Percentiles rank a stretch among this genome's conserved stretches.
phyloP scores from a whole-genome alignment of 441 rosid species.

The Gossypium laxum region DNA sequence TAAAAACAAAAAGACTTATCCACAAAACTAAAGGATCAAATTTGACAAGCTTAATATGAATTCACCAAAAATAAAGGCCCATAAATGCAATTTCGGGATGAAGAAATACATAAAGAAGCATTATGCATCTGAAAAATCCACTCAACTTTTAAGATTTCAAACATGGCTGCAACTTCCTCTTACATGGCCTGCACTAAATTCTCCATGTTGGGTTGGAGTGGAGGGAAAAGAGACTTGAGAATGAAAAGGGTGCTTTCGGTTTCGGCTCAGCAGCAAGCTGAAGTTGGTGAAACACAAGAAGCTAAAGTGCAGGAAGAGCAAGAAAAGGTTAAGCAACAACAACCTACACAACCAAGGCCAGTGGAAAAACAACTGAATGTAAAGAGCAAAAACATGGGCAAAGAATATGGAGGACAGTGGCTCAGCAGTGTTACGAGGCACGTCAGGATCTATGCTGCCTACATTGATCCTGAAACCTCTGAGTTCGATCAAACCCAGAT shows the following conservation, averaged over 20 bases:
- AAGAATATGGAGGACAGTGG: constrained; percentile 82
- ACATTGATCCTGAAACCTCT: constrained; percentile 77
- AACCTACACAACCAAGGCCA: constrained; percentile 47
- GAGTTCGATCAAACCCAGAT: constrained; percentile 80
- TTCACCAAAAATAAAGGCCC: neutral
- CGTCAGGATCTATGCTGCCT: constrained; percentile 82
- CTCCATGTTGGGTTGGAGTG: constrained; percentile 27
- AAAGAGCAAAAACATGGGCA: constrained; percentile 59
- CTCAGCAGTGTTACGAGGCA: constrained; percentile 76
- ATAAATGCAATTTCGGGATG: neutral
- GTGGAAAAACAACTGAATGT: constrained; percentile 72
- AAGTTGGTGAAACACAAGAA: constrained; percentile 29
- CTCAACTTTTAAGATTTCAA: neutral
- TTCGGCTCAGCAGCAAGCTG: constrained; percentile 43
- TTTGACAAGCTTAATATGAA: neutral
- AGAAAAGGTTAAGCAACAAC: constrained; percentile 31
- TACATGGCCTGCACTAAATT: constrained; percentile 42
- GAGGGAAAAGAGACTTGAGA: constrained; percentile 16
- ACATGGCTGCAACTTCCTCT: constrained; percentile 46
- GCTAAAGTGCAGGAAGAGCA: constrained; percentile 22
- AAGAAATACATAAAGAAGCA: neutral
- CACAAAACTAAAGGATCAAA: constrained; percentile 26
- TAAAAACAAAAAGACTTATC: constrained; percentile 29
- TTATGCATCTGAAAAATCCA: neutral
- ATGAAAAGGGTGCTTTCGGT: constrained; percentile 19